Base-by-base conservation (phyloP, 108 stramenopile species). In the Nitzschia sp. region DNA sequence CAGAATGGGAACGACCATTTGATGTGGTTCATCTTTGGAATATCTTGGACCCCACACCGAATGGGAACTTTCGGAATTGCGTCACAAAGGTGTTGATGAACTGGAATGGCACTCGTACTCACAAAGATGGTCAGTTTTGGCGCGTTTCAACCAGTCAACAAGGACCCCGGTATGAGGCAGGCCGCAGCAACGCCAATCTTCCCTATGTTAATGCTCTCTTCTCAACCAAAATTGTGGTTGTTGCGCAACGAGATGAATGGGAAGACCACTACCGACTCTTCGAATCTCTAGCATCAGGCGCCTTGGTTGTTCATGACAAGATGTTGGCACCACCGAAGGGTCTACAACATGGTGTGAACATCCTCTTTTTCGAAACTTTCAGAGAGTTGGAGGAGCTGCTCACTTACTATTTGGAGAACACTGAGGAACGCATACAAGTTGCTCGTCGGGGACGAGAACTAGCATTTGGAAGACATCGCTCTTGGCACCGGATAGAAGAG, bases 201-300 rank as follows among this genome's bases (percentile, higher is more conserved):
- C 6, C 10, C 43, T 68, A 68, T 29, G 19, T 68, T 17, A 10
- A 56, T n/a, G 69, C 69, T 26, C 6, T 86, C 62, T 26, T 86
- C n/a, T 21, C 19, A 37, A 57, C 67, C 20, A 83, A 83, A 50
- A 81, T 86, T 51, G 74, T 86, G 14, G 80, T 86, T 11, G 71
- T 83, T 7, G 44, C 82, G 21, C 85, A 86, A 59, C 25, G 77
- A 9, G 85, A 86, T 73, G 51, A 67, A 38, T 86, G 85, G 85
- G 85, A 86, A 58, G 85, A 80, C 46, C 79, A 83, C 53, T 75
- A 67, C 42, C 76, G 80, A 15, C 58, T 86, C 2, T 71, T 83
- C 54, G 85, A 86, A 70, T 61, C 29, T 3, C 29, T 34, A 19
- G 19, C 48, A 6, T 50, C 17, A 17, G 48, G 48, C 19, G 6